Base-by-base conservation (phyloP, 148 eudicot genomes). In the Linanthus parryae region DNA sequence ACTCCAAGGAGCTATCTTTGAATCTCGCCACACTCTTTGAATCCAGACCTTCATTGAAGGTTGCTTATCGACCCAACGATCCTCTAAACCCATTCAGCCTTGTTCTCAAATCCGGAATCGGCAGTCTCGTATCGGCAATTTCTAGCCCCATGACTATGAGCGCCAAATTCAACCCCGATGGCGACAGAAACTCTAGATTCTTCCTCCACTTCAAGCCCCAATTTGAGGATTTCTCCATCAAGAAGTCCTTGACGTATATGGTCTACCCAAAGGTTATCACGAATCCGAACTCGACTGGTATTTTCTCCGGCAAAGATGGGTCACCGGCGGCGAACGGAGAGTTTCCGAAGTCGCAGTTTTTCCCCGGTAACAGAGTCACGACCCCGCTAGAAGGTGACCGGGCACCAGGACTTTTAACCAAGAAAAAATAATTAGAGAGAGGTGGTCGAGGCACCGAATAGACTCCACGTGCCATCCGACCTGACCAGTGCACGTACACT, bases 51-150 rank as follows among this genome's bases (percentile, higher is more conserved):
- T 65, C 82, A 19, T 55, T 83, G 46, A 79, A 84, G 16, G 8
- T 85, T 54, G 63, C 86, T 0, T 90, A 90, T 45, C 85, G 88
- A 2, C 97, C 97, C 11, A 90, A 90, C 46, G 84, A 90, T 27
- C 54, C 85, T 16, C 30, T 47, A 11, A 80, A 78, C 22, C 92
- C 95, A 0, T 90, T 85, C 65, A 56, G 73, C 20, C 62, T 90
- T 51, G 43, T 75, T 5, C 65, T 83, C 58, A 86, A 86, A 31
- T 71, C 88, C 22, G 97, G 97, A 0, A 78, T 76, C 15, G 86
- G 95, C 0, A 60, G 56, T 12, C 76, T 75, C 55, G 97, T 95
- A 3, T 83, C 97, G 0, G 92, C 97, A 0, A 30, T 35, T 30
- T 61, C 79, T 1, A 80, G 95, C 35, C 82, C 97, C 1, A 56